A percentile compares a stretch with the other conserved stretches of the same genome.
Conservation (phyloP, 192 early-diverging fungal species). For the Powellomyces hirtus region DNA sequence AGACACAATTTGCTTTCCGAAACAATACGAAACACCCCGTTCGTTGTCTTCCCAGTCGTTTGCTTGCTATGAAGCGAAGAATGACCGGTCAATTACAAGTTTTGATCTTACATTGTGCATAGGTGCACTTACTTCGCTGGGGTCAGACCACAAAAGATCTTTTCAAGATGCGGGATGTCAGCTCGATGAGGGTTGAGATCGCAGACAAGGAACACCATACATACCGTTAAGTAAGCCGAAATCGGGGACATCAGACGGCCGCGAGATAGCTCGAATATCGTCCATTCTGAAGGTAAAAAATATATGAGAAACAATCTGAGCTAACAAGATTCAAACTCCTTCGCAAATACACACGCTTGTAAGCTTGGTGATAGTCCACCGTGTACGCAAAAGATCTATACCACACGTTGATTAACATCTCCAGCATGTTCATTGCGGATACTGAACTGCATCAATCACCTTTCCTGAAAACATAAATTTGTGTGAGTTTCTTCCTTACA, state of each 20-base stretch:
- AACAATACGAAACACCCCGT: slow-evolving; percentile 93
- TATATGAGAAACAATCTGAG: background rate
- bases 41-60: slow-evolving; percentile 89
- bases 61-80: background rate
- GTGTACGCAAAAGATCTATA: slow-evolving; percentile 97
- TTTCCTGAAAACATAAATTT: no score
- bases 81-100: background rate
- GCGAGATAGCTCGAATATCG: slow-evolving; percentile 73
- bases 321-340: slow-evolving; percentile 22
- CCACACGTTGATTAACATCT: no score
- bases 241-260: slow-evolving; percentile 90
- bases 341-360: no score
- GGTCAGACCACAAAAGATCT: slow-evolving; percentile 92
- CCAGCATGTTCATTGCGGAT: no score
- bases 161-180: background rate
- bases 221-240: slow-evolving; percentile 78
- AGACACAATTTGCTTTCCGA: slow-evolving; percentile 79
- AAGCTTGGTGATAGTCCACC: slow-evolving; percentile 81
- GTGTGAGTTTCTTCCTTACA: no score
- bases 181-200: no score
- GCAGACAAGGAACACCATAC: no score
- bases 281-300: slow-evolving; percentile 64
- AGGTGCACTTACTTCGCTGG: slow-evolving; percentile 66
- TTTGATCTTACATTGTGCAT: background rate
- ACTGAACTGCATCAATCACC: no score